Conservation (phyloP, 768 basidiomycete species). For the Trametes cingulata region DNA sequence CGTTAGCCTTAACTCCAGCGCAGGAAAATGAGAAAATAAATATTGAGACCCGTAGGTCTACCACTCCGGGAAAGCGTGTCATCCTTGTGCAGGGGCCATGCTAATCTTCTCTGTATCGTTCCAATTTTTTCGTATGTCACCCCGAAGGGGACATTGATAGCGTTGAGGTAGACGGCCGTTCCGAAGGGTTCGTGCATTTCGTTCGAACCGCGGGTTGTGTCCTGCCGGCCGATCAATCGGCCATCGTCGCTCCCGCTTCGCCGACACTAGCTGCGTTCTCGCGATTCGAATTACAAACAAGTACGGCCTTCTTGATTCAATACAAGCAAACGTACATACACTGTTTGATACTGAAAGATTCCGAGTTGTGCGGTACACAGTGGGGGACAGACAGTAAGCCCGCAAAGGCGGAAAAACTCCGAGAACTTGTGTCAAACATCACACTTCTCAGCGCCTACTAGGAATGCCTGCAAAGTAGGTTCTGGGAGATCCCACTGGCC, state of each 20-base stretch:
- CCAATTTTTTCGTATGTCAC: constrained; percentile 98
- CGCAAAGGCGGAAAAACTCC: no score
- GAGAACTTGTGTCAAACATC: no score
- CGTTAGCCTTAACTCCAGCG: no score
- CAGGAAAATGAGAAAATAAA: constrained; percentile 30
- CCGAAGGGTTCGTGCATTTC: not conserved
- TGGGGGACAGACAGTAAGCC: no score
- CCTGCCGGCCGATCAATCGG: no score
- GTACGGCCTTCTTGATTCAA: no score
- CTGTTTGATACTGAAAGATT: no score
- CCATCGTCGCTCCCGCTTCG: no score
- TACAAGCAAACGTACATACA: no score
- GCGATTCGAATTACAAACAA: no score
- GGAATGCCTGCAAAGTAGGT: not conserved
- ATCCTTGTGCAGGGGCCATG: constrained; percentile 99
- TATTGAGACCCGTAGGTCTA: constrained; percentile 51
- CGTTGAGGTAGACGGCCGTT: not conserved
- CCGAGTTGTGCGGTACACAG: no score
- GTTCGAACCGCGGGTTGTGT: constrained; percentile 1
- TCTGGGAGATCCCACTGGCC: constrained; percentile 6
- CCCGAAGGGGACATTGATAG: constrained; percentile 73
- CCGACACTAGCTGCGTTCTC: no score
- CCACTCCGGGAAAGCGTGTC: constrained; percentile 98
- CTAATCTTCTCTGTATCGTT: constrained; percentile 99
- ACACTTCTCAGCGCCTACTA: not conserved